Conservation (phyloP, 1,139 yeast species). For the Eremothecium cymbalariae region DNA sequence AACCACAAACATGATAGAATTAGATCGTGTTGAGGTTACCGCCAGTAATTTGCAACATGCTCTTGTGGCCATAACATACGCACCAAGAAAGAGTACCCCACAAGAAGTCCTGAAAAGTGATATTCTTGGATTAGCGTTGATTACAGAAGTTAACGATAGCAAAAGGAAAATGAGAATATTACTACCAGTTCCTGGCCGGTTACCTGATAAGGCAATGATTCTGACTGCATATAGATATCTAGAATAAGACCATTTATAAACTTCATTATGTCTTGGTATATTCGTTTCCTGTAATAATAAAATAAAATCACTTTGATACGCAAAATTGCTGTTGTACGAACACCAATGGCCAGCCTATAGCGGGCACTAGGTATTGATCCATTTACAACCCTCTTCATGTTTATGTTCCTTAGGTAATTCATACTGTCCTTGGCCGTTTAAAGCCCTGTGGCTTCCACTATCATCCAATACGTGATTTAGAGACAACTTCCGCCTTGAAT, state of each 20-base stretch:
- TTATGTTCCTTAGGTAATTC: too few species aligned
- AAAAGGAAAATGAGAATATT: conserved; percentile 64
- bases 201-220: conserved; percentile 63
- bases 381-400: too few species aligned
- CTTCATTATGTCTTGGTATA: background rate
- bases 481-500: too few species aligned
- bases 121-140: conserved; percentile 53
- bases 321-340: too few species aligned
- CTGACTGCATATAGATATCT: conserved; percentile 63
- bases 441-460: too few species aligned
- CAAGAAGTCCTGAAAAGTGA: conserved; percentile 49
- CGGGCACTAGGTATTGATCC: too few species aligned
- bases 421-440: too few species aligned
- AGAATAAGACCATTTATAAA: conserved; percentile 38
- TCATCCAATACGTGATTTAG: too few species aligned
- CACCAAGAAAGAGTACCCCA: conserved; percentile 44
- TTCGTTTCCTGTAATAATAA: too few species aligned
- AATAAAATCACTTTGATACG: too few species aligned
- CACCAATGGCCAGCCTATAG: too few species aligned
- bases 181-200: conserved; percentile 79
- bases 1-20: conserved; percentile 6
- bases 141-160: conserved; percentile 57
- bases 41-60: conserved; percentile 51
- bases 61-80: conserved; percentile 63
- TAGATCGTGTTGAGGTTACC: conserved; percentile 22